Evolutionary conservation across 225 moss, liverwort and hornwort species (phyloP).

Genomic region (Sphagnum contortum): DNA sequence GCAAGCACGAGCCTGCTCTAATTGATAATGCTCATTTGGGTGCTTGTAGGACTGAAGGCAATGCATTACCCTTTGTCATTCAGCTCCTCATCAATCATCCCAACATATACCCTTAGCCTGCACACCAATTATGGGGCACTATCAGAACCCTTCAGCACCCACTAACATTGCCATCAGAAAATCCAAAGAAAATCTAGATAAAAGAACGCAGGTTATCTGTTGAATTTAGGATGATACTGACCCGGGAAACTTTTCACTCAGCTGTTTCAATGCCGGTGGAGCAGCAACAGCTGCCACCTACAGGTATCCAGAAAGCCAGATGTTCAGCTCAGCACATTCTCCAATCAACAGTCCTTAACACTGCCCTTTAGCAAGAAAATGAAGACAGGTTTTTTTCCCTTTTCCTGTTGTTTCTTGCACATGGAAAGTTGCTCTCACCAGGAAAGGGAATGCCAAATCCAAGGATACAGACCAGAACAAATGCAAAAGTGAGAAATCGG

Average conservation of each 20-base stretch:
- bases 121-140: conserved; percentile 2
- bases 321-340: not conserved
- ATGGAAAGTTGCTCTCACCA: too few species aligned
- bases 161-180: too few species aligned
- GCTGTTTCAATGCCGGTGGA: conserved; percentile 68
- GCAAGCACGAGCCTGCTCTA: too few species aligned
- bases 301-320: not conserved
- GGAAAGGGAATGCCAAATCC: too few species aligned
- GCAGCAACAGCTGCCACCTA: conserved; percentile 89
- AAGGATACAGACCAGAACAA: too few species aligned
- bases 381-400: too few species aligned
- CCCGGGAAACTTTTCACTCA: conserved; percentile 92
- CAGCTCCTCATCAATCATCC: conserved; percentile 67
- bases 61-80: conserved; percentile 68
- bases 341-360: not conserved
- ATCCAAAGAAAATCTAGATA: too few species aligned
- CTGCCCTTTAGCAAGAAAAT: not conserved
- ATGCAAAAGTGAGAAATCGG: too few species aligned
- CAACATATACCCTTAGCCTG: conserved; percentile 75
- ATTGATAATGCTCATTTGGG: too few species aligned
- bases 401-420: too few species aligned
- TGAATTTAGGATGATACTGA: conserved; percentile 9
- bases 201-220: not conserved
- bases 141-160: too few species aligned
- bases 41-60: too few species aligned